Conservation (phyloP, 371 early-diverging fungal species). For the Mycotypha africana region DNA sequence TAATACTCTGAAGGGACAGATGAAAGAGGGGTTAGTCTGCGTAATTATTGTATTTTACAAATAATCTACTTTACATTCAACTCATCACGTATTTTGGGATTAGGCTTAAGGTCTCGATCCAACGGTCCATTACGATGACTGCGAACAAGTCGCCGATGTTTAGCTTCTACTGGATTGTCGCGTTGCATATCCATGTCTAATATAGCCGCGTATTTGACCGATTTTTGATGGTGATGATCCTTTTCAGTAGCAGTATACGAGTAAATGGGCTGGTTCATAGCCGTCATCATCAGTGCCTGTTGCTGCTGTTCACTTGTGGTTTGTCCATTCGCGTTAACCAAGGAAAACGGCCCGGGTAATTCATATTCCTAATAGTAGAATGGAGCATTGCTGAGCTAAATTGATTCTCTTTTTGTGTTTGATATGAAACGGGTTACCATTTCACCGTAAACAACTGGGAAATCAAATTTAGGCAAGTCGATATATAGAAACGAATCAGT, state of each 20-base stretch:
- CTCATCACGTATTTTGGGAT: slow-evolving; percentile 90
- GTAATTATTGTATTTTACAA: no score
- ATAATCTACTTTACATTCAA: slow-evolving; percentile 67
- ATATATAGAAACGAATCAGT: slow-evolving; percentile 72
- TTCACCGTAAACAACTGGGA: slow-evolving; percentile 88
- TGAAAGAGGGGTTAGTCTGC: no score
- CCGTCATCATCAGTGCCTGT: slow-evolving; percentile 9
- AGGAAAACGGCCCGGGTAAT: slow-evolving; percentile 19
- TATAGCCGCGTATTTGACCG: slow-evolving; percentile 33
- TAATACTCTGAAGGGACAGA: slow-evolving; percentile 58
- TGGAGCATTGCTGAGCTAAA: no score
- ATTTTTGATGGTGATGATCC: slow-evolving; percentile 3
- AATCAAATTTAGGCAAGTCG: slow-evolving; percentile 90
- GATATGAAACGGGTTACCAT: no score
- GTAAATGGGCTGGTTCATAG: slow-evolving; percentile 29
- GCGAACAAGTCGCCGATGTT: slow-evolving; percentile 89
- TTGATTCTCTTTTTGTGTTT: no score
- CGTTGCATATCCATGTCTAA: slow-evolving; percentile 69
- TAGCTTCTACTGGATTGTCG: slow-evolving; percentile 93
- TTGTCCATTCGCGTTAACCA: not conserved
- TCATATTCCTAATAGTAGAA: slow-evolving; percentile 27
- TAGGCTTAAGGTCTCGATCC: slow-evolving; percentile 93
- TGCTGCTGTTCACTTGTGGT: slow-evolving; percentile 3
- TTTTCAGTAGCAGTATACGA: not conserved
- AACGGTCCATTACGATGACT: slow-evolving; percentile 87